Conservation (phyloP, 2,329 filamentous ascomycete species). For the Clonostachys solani region DNA sequence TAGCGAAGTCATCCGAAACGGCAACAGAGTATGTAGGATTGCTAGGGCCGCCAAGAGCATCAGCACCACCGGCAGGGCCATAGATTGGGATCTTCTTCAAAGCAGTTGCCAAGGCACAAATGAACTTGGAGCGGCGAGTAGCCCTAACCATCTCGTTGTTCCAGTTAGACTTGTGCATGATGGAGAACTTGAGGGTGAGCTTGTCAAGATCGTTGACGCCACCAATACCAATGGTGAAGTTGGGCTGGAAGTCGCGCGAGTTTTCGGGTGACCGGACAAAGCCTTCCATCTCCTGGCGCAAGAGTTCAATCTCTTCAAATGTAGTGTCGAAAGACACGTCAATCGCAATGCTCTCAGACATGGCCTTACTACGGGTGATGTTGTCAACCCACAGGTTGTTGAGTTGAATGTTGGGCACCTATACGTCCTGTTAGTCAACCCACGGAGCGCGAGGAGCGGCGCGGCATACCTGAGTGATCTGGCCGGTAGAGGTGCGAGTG, state of each 20-base stretch:
- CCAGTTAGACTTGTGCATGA: slow-evolving; percentile 92
- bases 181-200: slow-evolving; percentile 75
- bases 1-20: slow-evolving; percentile 65
- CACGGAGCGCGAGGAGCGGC: not conserved
- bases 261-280: slow-evolving; percentile 86
- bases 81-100: slow-evolving; percentile 85
- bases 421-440: slow-evolving; percentile 13
- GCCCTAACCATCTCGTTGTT: slow-evolving; percentile 80
- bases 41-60: slow-evolving; percentile 56
- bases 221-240: slow-evolving; percentile 73
- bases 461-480: slow-evolving; percentile 54
- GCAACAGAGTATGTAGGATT: slow-evolving; percentile 81
- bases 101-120: slow-evolving; percentile 85
- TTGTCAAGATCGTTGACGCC: slow-evolving; percentile 86
- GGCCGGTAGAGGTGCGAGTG: slow-evolving; percentile 75
- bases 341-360: slow-evolving; percentile 80
- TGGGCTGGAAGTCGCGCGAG: slow-evolving; percentile 82
- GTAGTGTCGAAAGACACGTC: slow-evolving; percentile 81
- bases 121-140: slow-evolving; percentile 87
- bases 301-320: slow-evolving; percentile 83
- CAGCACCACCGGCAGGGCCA: slow-evolving; percentile 68
- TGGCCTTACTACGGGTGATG: slow-evolving; percentile 82
- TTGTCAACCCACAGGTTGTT: slow-evolving; percentile 97
- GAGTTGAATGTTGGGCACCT: slow-evolving; percentile 87
- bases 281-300: slow-evolving; percentile 77